These are phyloP conservation scores for Fusarium siculi DNA, from an alignment of 2,329 filamentous ascomycete genomes.

Conservation along the genomic window DNA sequence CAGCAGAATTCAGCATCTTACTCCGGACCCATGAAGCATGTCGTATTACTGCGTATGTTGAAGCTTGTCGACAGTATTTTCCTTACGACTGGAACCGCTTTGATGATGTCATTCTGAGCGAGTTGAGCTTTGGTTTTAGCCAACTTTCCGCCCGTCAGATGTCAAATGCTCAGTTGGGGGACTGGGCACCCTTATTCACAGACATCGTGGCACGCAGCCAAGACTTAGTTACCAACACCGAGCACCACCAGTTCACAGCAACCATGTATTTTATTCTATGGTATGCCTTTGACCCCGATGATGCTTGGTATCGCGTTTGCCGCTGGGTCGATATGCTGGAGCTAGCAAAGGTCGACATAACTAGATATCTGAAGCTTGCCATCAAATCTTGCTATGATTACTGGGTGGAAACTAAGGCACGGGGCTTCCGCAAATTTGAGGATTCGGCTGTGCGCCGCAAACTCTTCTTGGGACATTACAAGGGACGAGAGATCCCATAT, in stretches of 20 bases:
- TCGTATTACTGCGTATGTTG: no score
- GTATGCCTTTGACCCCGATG: not conserved
- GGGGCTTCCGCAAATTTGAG: rapidly evolving
- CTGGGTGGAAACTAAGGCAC: rapidly evolving
- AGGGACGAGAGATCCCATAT: not conserved
- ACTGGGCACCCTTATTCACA: not conserved
- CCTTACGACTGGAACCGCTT: rapidly evolving
- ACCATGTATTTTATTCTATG: rapidly evolving
- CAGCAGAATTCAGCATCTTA: rapidly evolving
- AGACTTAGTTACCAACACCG: rapidly evolving
- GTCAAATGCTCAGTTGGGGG: not conserved
- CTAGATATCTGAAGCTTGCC: rapidly evolving
- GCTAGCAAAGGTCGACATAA: rapidly evolving
- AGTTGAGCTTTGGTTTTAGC: rapidly evolving
- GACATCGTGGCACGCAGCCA: rapidly evolving
- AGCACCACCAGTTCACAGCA: rapidly evolving
- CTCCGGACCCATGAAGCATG: no score
- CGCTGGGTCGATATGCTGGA: not conserved
- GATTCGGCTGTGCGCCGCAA: rapidly evolving
- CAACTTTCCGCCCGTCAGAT: rapidly evolving
- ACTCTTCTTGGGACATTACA: rapidly evolving
- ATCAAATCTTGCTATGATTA: not conserved
- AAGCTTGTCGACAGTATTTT: not conserved
- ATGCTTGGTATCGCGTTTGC: not conserved
- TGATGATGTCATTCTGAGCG: rapidly evolving